A percentile compares a stretch with the other conserved stretches of the same genome.
Evolutionary conservation across 192 early-diverging fungal species (phyloP).

Genomic region (Podila verticillata): DNA sequence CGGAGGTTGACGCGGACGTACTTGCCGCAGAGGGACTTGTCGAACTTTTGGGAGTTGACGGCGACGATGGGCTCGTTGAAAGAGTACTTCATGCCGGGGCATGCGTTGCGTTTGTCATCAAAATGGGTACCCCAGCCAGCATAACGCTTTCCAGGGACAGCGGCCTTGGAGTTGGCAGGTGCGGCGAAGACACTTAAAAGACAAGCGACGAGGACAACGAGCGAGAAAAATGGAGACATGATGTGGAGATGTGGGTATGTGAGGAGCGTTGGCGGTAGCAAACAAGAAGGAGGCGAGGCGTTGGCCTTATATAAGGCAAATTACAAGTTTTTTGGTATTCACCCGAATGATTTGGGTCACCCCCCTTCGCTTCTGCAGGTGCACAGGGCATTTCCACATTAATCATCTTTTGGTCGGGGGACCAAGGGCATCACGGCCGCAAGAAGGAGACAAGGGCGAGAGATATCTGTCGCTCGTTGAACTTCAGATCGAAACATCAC

Average conservation of each 20-base stretch:
- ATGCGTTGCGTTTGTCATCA: constrained; percentile 13
- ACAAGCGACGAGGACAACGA: constrained; percentile 11
- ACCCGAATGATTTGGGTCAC: too few species aligned
- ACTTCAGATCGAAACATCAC: too few species aligned
- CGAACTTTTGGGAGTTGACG: constrained; percentile 21
- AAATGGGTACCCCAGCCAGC: constrained; percentile 17
- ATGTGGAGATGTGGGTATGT: not conserved
- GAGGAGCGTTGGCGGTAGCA: not conserved
- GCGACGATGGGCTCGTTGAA: constrained; percentile 28
- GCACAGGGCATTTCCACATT: too few species aligned
- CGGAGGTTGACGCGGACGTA: constrained; percentile 22
- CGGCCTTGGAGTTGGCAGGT: not conserved
- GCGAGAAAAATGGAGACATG: constrained; percentile 28
- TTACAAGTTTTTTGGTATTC: too few species aligned
- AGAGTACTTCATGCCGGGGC: constrained; percentile 33
- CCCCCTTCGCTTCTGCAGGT: too few species aligned
- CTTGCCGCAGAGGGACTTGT: constrained; percentile 23
- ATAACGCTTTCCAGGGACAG: constrained; percentile 6
- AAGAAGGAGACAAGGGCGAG: too few species aligned
- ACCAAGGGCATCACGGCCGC: too few species aligned
- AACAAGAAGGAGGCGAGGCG: not conserved
- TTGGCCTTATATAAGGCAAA: too few species aligned
- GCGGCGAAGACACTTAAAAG: constrained; percentile 23
- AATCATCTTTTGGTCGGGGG: too few species aligned
- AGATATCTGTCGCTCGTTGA: too few species aligned